Percentiles rank a stretch among this genome's conserved stretches.
phyloP scores from a whole-genome alignment of 2,329 filamentous ascomycete species.

The Raffaelea ambrosiae region DNA sequence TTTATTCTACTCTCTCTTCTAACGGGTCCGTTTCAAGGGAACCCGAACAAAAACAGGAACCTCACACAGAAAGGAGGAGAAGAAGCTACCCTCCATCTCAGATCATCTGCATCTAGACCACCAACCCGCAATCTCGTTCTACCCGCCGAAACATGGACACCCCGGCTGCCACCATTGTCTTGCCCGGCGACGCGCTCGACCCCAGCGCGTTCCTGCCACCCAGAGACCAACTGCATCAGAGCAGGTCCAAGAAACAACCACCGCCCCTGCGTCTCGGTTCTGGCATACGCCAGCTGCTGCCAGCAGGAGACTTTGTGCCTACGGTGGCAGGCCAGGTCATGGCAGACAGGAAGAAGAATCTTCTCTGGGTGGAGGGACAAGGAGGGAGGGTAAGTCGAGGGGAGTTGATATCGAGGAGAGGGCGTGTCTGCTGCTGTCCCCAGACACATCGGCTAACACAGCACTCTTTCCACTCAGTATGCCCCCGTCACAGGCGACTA shows the following conservation, averaged over 20 bases:
- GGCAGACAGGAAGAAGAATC: conserved; percentile 64
- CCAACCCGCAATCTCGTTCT: too few species aligned
- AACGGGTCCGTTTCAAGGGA: too few species aligned
- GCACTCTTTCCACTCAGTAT: conserved; percentile 57
- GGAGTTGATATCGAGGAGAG: too few species aligned
- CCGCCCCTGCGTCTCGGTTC: conserved; percentile 72
- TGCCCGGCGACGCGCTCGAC: conserved; percentile 74
- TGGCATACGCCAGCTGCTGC: conserved; percentile 72
- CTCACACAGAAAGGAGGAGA: too few species aligned
- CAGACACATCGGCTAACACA: too few species aligned
- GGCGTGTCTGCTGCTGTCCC: too few species aligned
- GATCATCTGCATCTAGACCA: too few species aligned
- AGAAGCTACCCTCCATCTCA: too few species aligned
- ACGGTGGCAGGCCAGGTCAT: conserved; percentile 60
- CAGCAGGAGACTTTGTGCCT: conserved; percentile 63
- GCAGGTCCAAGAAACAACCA: conserved; percentile 58
- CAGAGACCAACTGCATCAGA: too few species aligned
- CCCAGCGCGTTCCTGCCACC: conserved; percentile 8
- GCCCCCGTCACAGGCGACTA: conserved; percentile 72
- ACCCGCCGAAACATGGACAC: too few species aligned
- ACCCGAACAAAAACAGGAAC: too few species aligned
- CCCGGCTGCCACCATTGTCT: conserved; percentile 42
- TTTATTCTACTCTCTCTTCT: too few species aligned
- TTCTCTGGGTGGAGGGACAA: conserved; percentile 67
- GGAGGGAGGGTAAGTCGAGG: conserved; percentile 59